A percentile compares a stretch with the other conserved stretches of the same genome.
phyloP scores from a whole-genome alignment of 345 rosid species.

The Physaria fendleri region DNA sequence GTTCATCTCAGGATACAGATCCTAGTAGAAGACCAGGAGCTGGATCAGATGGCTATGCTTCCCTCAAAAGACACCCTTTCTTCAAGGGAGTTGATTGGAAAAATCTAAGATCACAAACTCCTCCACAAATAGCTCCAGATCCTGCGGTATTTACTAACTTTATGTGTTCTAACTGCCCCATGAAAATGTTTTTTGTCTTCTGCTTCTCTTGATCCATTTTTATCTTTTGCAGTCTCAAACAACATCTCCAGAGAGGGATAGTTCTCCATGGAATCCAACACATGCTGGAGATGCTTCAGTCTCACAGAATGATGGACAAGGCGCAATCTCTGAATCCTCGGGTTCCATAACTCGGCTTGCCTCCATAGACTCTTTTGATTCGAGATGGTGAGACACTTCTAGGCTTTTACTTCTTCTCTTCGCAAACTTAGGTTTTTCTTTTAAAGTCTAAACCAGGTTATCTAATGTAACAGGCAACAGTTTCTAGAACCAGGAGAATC shows the following conservation, averaged over 20 bases:
- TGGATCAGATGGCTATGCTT: conserved; percentile 77
- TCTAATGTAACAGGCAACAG: conserved; percentile 65
- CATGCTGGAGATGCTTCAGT: conserved; percentile 60
- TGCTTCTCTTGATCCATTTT: conserved; percentile 8
- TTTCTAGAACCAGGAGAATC: conserved; percentile 94
- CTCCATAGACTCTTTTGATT: conserved; percentile 95
- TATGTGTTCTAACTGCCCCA: background rate
- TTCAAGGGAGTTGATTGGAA: conserved; percentile 84
- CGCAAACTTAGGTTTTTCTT: background rate
- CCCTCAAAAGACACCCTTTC: conserved; percentile 83
- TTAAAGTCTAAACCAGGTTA: background rate
- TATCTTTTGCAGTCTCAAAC: conserved; percentile 23
- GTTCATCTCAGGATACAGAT: conserved; percentile 62
- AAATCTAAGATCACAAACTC: conserved; percentile 59
- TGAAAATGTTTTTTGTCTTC: background rate
- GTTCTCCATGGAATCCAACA: conserved; percentile 70
- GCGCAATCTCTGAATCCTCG: conserved; percentile 47
- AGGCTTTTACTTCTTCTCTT: conserved; percentile 1
- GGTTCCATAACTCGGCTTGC: conserved; percentile 84
- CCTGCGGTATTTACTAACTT: conserved; percentile 38
- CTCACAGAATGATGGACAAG: conserved; percentile 46
- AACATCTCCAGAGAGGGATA: conserved; percentile 51
- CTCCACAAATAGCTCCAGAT: conserved; percentile 77
- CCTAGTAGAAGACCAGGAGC: conserved; percentile 94
- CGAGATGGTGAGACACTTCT: conserved; percentile 68